Percentiles rank a stretch among this genome's conserved stretches.
Conservation (phyloP, 768 basidiomycete genomes). For the Hypholoma fasciculare region DNA sequence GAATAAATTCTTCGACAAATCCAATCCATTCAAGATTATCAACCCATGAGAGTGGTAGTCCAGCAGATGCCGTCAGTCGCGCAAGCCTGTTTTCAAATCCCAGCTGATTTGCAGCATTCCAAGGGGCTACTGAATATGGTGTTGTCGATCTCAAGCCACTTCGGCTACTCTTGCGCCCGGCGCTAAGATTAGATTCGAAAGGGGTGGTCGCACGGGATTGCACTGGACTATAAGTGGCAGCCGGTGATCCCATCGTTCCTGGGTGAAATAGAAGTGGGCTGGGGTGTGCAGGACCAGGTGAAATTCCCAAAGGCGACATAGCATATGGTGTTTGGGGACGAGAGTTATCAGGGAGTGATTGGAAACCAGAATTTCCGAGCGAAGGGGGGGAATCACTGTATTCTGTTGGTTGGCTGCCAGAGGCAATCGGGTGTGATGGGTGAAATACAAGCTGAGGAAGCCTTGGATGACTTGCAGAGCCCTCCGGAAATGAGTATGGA, state of each 20-base stretch:
- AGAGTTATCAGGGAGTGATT: neutral
- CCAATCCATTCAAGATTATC: conserved; percentile 31
- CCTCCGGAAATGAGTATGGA: neutral
- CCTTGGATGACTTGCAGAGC: neutral
- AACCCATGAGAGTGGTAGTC: conserved; percentile 34
- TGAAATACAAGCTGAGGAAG: neutral
- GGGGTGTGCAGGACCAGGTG: neutral
- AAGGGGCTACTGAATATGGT: too few species aligned
- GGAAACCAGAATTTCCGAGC: neutral
- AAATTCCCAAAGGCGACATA: neutral
- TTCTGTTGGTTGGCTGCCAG: neutral
- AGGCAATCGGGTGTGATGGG: neutral
- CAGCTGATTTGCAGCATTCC: too few species aligned
- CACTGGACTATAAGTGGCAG: neutral
- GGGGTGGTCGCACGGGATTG: neutral
- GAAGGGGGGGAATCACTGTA: neutral
- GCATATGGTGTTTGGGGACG: neutral
- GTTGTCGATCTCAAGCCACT: neutral
- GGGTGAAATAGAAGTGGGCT: neutral
- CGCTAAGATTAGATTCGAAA: neutral
- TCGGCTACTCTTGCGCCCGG: neutral
- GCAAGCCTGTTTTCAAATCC: conserved; percentile 23
- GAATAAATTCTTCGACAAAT: conserved; percentile 29
- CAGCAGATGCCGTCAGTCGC: conserved; percentile 28
- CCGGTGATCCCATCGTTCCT: neutral